Percentiles rank a stretch among this genome's conserved stretches.
phyloP scores from a whole-genome alignment of 495 filamentous ascomycete genomes.

The Zalerion maritima region DNA sequence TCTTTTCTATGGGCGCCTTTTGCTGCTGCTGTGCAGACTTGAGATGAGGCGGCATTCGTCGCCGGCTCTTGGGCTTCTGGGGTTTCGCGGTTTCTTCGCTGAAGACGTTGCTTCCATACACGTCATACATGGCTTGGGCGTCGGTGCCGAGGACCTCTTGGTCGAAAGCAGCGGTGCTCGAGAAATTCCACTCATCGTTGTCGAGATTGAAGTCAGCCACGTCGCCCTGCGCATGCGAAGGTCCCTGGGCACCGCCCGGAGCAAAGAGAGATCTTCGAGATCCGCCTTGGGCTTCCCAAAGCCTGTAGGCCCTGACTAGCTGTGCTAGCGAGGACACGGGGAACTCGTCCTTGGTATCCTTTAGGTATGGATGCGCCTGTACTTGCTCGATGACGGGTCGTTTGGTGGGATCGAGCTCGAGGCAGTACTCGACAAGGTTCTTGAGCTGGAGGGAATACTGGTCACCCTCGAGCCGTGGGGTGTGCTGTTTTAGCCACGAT shows the following conservation, averaged over 20 bases:
- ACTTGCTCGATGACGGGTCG: constrained; percentile 58
- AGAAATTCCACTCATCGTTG: constrained; percentile 84
- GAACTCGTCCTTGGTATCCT: constrained; percentile 46
- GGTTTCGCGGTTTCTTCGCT: constrained; percentile 26
- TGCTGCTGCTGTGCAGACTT: too few species aligned
- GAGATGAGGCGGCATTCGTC: constrained; percentile 36
- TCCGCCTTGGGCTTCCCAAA: constrained; percentile 77
- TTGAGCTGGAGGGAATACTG: constrained; percentile 61
- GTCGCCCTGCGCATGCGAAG: constrained; percentile 25
- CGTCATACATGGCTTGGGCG: constrained; percentile 33
- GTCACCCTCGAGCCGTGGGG: constrained; percentile 60
- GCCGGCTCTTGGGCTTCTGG: constrained; percentile 24
- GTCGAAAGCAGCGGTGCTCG: constrained; percentile 74
- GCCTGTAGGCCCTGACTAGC: constrained; percentile 66
- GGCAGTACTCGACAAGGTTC: constrained; percentile 62
- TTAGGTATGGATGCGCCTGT: constrained; percentile 48
- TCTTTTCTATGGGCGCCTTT: constrained; percentile 37
- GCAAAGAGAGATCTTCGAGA: constrained; percentile 72
- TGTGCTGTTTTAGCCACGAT: constrained; percentile 43
- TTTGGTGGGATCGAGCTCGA: constrained; percentile 57
- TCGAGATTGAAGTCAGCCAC: constrained; percentile 23
- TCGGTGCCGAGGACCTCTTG: constrained; percentile 34
- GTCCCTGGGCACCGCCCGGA: constrained; percentile 52
- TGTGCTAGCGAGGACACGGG: constrained; percentile 54
- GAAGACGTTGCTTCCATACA: constrained; percentile 33